These are phyloP conservation scores for Aquilaria malaccensis DNA, from an alignment of 345 rosid genomes.

Conservation along the genomic window DNA sequence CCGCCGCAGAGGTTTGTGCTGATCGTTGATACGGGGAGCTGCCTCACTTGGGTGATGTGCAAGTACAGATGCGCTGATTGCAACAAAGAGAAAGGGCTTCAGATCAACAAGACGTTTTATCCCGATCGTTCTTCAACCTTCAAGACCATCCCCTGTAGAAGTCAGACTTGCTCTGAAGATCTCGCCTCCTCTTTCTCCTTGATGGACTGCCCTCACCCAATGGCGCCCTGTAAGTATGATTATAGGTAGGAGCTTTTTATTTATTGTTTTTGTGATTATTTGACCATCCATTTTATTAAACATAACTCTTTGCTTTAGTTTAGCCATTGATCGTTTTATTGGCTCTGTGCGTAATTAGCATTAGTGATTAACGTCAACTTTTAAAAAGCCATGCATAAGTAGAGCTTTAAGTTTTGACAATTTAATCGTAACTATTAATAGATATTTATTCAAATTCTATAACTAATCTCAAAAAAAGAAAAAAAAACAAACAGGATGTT, in stretches of 20 bases:
- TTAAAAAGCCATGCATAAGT: too few species aligned
- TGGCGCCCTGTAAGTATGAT: slow-evolving; percentile 20
- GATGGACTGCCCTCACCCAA: slow-evolving; percentile 7
- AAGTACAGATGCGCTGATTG: slow-evolving; percentile 2
- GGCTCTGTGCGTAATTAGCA: too few species aligned
- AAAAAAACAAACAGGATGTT: too few species aligned
- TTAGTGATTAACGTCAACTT: too few species aligned
- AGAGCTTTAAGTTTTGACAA: too few species aligned
- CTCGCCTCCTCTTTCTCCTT: slow-evolving; percentile 4
- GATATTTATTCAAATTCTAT: too few species aligned
- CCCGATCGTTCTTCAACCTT: slow-evolving; percentile 16
- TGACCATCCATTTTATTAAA: background rate
- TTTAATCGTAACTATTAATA: too few species aligned
- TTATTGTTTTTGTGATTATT: background rate
- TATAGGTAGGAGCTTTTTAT: slow-evolving; percentile 8
- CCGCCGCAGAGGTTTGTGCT: slow-evolving; percentile 24
- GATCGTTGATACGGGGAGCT: slow-evolving; percentile 24
- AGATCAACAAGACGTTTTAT: slow-evolving; percentile 7
- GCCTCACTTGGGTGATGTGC: slow-evolving; percentile 27
- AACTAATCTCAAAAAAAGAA: too few species aligned
- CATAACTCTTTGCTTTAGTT: background rate
- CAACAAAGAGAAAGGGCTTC: background rate
- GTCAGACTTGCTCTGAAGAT: slow-evolving; percentile 5
- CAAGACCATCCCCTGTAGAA: slow-evolving; percentile 18
- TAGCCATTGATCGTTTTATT: too few species aligned